Percentiles rank a stretch among this genome's conserved stretches.
Evolutionary conservation across 1,139 yeast species (phyloP).

Genomic region (Nadsonia commutata): DNA sequence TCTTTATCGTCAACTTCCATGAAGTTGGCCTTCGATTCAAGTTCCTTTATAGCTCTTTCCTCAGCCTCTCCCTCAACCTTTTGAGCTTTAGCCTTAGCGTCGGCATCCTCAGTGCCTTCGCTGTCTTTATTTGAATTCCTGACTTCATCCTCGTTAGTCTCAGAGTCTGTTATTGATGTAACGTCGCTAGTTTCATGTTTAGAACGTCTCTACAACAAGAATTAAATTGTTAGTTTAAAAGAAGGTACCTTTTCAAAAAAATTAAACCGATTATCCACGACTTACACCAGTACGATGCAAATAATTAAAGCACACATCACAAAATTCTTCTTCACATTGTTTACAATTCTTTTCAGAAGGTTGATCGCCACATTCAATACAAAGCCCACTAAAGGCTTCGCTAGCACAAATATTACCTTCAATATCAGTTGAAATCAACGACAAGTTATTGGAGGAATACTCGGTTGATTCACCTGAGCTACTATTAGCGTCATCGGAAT

Average conservation of each 20-base stretch:
- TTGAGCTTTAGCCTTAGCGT: constrained; percentile 12
- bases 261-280: no score
- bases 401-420: constrained; percentile 9
- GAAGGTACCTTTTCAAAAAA: no score
- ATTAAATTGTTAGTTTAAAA: no score
- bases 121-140: no score
- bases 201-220: no score
- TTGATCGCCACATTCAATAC: constrained; percentile 61
- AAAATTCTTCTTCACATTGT: constrained; percentile 48
- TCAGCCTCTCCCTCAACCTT: constrained; percentile 4
- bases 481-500: neutral
- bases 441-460: constrained; percentile 10
- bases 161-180: constrained; percentile 4
- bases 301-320: constrained; percentile 51
- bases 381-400: constrained; percentile 24
- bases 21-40: constrained; percentile 10
- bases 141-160: neutral
- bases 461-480: neutral
- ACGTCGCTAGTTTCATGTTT: constrained; percentile 16
- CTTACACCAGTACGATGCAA: constrained; percentile 58
- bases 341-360: constrained; percentile 43
- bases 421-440: constrained; percentile 11
- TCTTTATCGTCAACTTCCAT: constrained; percentile 13
- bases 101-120: constrained; percentile 11
- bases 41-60: constrained; percentile 7